These are phyloP conservation scores for Yueomyces sinensis DNA, from an alignment of 805 yeast species.

Conservation along the genomic window DNA sequence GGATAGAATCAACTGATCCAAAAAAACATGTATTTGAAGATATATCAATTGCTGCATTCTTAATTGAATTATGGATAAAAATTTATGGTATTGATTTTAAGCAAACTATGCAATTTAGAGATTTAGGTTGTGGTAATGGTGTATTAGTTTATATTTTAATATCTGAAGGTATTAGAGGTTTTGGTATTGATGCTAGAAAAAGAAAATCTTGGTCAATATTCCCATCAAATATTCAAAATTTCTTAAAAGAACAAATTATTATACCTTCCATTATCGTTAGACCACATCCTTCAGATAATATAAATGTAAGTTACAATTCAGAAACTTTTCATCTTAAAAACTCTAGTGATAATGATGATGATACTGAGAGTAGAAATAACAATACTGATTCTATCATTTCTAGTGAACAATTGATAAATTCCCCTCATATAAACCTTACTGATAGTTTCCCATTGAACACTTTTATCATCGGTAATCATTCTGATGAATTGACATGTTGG, in stretches of 20 bases:
- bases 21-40: constrained; percentile 94
- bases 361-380: constrained; percentile 15
- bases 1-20: constrained; percentile 95
- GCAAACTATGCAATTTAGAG: constrained; percentile 49
- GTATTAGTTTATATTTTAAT: constrained; percentile 60
- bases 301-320: constrained; percentile 48
- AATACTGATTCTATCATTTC: constrained; percentile 15
- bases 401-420: constrained; percentile 30
- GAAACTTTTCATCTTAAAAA: constrained; percentile 27
- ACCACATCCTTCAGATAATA: constrained; percentile 52
- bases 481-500: constrained; percentile 94
- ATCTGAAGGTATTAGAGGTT: constrained; percentile 70
- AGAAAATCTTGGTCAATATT: constrained; percentile 79
- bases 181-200: constrained; percentile 80
- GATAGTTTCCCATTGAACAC: constrained; percentile 52
- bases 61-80: constrained; percentile 72
- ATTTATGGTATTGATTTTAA: constrained; percentile 29
- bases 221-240: constrained; percentile 46
- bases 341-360: constrained; percentile 32
- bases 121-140: constrained; percentile 94
- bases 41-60: constrained; percentile 86
- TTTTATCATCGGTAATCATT: constrained; percentile 85
- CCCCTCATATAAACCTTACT: constrained; percentile 45
- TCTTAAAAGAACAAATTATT: constrained; percentile 62
- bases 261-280: constrained; percentile 64